Percentiles rank a stretch among this genome's conserved stretches.
Evolutionary conservation across 176 grass and related monocot species (phyloP).

Genomic region (Phyllostachys edulis): DNA sequence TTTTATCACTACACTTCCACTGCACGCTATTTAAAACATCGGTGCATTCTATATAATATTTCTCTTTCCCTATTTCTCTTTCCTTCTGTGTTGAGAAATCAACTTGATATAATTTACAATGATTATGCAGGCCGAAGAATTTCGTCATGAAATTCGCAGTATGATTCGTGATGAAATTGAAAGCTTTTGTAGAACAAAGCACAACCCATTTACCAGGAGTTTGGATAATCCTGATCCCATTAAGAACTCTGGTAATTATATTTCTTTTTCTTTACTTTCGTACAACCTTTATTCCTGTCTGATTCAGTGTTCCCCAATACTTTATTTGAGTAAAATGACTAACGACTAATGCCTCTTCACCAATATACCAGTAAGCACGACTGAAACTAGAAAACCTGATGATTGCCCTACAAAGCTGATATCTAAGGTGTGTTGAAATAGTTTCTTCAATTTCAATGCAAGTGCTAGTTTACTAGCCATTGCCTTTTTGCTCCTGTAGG

Average conservation of each 20-base stretch:
- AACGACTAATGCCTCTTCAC: background rate
- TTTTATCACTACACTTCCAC: background rate
- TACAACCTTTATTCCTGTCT: background rate
- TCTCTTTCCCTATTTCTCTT: background rate
- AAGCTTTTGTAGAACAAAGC: constrained; percentile 18
- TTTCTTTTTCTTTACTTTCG: constrained; percentile 1
- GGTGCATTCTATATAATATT: background rate
- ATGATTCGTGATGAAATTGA: constrained; percentile 46
- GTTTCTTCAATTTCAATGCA: constrained; percentile 7
- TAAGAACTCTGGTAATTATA: constrained; percentile 27
- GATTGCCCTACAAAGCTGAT: background rate
- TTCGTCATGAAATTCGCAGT: constrained; percentile 37
- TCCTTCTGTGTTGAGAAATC: background rate
- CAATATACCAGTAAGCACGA: constrained; percentile 5
- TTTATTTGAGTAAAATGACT: background rate
- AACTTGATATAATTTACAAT: constrained; percentile 21
- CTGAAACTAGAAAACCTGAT: constrained; percentile 39
- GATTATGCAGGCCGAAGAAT: constrained; percentile 41
- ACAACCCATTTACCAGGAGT: background rate
- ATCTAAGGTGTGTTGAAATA: constrained; percentile 38
- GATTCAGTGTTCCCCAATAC: background rate
- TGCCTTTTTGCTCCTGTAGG: constrained; percentile 37
- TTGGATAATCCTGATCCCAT: constrained; percentile 20
- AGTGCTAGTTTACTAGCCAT: background rate
- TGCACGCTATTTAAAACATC: background rate